phyloP scores from a whole-genome alignment of 73 alveolate genomes.

The Blepharisma japonicum region DNA sequence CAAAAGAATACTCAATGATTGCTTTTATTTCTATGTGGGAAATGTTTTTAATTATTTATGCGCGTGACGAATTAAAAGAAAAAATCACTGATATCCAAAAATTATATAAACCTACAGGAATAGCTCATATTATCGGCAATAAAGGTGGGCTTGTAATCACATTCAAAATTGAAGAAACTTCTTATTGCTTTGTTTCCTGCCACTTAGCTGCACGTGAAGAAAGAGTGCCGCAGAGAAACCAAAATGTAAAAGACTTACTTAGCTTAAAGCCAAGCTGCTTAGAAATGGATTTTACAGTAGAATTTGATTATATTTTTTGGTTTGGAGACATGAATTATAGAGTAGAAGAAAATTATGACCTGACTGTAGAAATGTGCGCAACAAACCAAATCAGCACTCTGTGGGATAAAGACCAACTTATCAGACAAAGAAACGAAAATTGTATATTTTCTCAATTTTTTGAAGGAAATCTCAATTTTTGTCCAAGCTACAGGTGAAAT shows the following conservation, averaged over 20 bases:
- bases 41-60: constrained; percentile 67
- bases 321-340: constrained; percentile 88
- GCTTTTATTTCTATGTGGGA: constrained; percentile 67
- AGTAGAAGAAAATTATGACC: constrained; percentile 46
- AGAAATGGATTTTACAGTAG: constrained; percentile 33
- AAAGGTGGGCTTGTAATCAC: constrained; percentile 89
- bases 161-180: constrained; percentile 58
- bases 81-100: constrained; percentile 52
- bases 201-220: constrained; percentile 85
- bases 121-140: constrained; percentile 68
- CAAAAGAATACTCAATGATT: constrained; percentile 48
- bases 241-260: constrained; percentile 33
- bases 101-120: constrained; percentile 67
- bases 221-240: constrained; percentile 51
- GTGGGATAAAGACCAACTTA: constrained; percentile 40
- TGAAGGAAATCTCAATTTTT: constrained; percentile 78
- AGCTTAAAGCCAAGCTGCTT: not conserved
- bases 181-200: constrained; percentile 69
- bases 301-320: constrained; percentile 75
- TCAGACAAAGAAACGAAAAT: constrained; percentile 25
- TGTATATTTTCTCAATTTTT: constrained; percentile 45
- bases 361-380: constrained; percentile 40
- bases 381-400: constrained; percentile 38
- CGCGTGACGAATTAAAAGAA: constrained; percentile 44
- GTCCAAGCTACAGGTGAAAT: constrained; percentile 76